A percentile compares a stretch with the other conserved stretches of the same genome.
phyloP scores from a whole-genome alignment of 129 eudicot species.

The Tagetes erecta region DNA sequence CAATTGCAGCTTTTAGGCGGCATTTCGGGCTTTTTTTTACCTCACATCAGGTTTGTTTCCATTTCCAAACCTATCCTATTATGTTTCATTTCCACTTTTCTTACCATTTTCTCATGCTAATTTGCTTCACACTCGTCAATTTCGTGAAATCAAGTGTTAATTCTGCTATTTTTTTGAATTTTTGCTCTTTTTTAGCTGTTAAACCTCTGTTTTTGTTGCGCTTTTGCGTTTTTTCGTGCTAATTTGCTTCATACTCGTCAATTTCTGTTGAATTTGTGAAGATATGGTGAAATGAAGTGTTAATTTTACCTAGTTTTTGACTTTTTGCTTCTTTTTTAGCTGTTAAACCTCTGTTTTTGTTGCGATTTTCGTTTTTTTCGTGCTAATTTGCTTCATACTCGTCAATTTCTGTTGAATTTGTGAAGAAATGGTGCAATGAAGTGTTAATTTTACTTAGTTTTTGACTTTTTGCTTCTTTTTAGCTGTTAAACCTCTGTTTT shows the following conservation, averaged over 20 bases:
- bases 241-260: conserved; percentile 1
- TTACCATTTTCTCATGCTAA: neutral
- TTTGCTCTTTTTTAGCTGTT: no score
- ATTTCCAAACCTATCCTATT: neutral
- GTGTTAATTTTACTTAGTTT: neutral
- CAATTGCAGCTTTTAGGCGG: conserved; percentile 26
- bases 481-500: neutral
- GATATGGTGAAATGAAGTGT: neutral
- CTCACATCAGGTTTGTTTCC: conserved; percentile 32
- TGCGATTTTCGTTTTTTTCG: neutral
- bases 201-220: neutral
- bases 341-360: no score
- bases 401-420: neutral
- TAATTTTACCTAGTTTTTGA: conserved; percentile 1
- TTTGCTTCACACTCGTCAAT: neutral
- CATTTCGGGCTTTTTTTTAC: conserved; percentile 12
- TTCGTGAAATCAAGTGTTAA: neutral
- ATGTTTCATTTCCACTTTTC: no score
- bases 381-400: conserved; percentile 1
- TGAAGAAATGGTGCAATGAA: neutral
- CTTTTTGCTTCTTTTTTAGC: no score
- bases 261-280: neutral
- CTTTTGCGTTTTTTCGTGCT: neutral
- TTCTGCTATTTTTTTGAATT: conserved; percentile 3
- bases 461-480: neutral